Evolutionary conservation across 495 filamentous ascomycete genomes (phyloP).

Genomic region (Lepidopterella palustris): DNA sequence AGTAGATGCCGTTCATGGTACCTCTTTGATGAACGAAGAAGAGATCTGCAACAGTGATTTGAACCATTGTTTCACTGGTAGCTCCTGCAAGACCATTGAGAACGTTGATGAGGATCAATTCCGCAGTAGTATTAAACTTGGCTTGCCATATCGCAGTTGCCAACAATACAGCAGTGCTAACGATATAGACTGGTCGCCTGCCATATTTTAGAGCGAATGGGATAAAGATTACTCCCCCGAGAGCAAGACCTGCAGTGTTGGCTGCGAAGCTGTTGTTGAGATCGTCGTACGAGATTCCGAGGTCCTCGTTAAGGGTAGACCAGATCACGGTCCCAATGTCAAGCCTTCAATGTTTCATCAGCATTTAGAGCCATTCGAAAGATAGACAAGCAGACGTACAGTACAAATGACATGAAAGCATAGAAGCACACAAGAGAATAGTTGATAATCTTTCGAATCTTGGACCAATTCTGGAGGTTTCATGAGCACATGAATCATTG

Average conservation of each 20-base stretch:
- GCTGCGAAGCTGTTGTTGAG: slow-evolving; percentile 39
- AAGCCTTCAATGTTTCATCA: slow-evolving; percentile 27
- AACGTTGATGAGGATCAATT: slow-evolving; percentile 35
- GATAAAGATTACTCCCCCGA: slow-evolving; percentile 42
- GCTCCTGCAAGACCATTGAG: slow-evolving; percentile 38
- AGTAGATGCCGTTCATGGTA: slow-evolving; percentile 39
- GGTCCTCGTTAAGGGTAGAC: slow-evolving; percentile 37
- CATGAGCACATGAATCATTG: too few relatives aligned
- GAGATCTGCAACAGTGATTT: slow-evolving; percentile 44
- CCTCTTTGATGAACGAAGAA: slow-evolving; percentile 47
- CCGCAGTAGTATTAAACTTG: slow-evolving; percentile 30
- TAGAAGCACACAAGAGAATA: slow-evolving; percentile 40
- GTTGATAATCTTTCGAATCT: slow-evolving; percentile 36
- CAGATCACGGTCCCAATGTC: slow-evolving; percentile 22
- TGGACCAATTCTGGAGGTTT: slow-evolving; percentile 27
- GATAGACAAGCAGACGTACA: neutral
- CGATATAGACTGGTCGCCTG: slow-evolving; percentile 41
- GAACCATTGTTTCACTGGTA: slow-evolving; percentile 42
- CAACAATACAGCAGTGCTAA: slow-evolving; percentile 36
- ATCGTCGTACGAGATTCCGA: slow-evolving; percentile 34
- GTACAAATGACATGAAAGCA: slow-evolving; percentile 37
- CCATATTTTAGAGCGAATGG: slow-evolving; percentile 45
- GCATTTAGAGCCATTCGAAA: slow-evolving; percentile 29
- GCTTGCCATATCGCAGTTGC: slow-evolving; percentile 40
- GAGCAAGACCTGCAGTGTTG: slow-evolving; percentile 36